Conservation (phyloP, 768 basidiomycete genomes). For the Grammothele lineata region DNA sequence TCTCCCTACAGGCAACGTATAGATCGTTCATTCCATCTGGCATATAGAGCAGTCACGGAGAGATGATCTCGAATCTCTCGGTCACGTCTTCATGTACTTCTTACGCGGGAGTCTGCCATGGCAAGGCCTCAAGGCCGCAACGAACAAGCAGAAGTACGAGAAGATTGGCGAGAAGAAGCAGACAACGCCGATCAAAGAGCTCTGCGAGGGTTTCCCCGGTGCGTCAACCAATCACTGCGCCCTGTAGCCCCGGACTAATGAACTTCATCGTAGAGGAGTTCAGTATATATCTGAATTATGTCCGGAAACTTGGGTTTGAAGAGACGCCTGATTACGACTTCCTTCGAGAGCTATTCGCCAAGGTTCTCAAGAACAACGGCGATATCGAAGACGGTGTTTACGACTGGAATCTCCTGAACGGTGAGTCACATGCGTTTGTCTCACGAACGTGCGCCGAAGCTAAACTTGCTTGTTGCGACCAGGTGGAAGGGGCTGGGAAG, state of each 20-base stretch:
- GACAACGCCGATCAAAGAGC: slow-evolving; percentile 94
- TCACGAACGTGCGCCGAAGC: slow-evolving; percentile 5
- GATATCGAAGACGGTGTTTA: slow-evolving; percentile 92
- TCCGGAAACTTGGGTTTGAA: slow-evolving; percentile 97
- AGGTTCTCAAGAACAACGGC: slow-evolving; percentile 86
- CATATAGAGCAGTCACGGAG: slow-evolving; percentile 79
- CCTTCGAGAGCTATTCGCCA: slow-evolving; percentile 89
- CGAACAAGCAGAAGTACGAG: slow-evolving; percentile 99
- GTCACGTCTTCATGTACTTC: slow-evolving; percentile 99
- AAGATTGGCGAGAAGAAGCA: slow-evolving; percentile 99
- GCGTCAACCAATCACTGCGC: slow-evolving; percentile 20
- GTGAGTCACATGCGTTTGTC: slow-evolving; percentile 32
- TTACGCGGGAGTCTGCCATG: slow-evolving; percentile 94
- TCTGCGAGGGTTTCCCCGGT: slow-evolving; percentile 96
- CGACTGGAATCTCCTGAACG: slow-evolving; percentile 94
- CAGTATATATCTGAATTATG: slow-evolving; percentile 97
- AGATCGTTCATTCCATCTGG: too few relatives aligned
- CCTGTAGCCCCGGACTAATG: slow-evolving; percentile 6
- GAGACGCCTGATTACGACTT: slow-evolving; percentile 99
- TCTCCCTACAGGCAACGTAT: too few relatives aligned
- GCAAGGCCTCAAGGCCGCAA: slow-evolving; percentile 99
- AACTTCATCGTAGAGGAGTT: slow-evolving; percentile 74
- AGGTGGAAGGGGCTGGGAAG: slow-evolving; percentile 96
- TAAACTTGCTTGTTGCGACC: slow-evolving; percentile 3
- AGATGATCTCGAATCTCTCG: slow-evolving; percentile 98